These are phyloP conservation scores for Conoideocrella luteorostrata DNA, from an alignment of 2,329 filamentous ascomycete genomes.

Conservation along the genomic window DNA sequence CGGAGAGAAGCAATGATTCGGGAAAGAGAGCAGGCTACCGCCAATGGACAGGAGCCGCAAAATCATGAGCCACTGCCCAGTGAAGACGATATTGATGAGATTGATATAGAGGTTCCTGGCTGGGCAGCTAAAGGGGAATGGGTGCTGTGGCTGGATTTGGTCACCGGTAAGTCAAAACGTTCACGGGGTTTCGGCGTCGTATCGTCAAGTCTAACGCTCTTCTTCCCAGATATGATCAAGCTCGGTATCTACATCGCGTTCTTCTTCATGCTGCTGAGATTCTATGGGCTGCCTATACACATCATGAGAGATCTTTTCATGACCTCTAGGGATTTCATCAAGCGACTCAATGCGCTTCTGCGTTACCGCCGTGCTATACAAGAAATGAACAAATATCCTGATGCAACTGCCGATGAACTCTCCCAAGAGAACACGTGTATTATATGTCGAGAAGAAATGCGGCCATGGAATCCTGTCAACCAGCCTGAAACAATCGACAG, in stretches of 20 bases:
- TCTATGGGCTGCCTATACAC: slow-evolving; percentile 93
- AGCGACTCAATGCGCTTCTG: slow-evolving; percentile 80
- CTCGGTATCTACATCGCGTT: slow-evolving; percentile 84
- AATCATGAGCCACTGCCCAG: slow-evolving; percentile 47
- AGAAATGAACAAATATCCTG: slow-evolving; percentile 92
- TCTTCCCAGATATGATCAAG: slow-evolving; percentile 73
- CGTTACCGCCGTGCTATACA: slow-evolving; percentile 85
- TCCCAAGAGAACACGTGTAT: slow-evolving; percentile 88
- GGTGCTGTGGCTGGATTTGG: slow-evolving; percentile 79
- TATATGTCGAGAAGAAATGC: slow-evolving; percentile 95
- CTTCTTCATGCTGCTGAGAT: slow-evolving; percentile 86
- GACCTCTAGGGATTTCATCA: slow-evolving; percentile 85
- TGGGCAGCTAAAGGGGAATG: slow-evolving; percentile 96
- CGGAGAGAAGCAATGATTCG: slow-evolving; percentile 47
- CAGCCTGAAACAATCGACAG: slow-evolving; percentile 71
- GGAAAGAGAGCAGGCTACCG: slow-evolving; percentile 41
- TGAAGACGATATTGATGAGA: slow-evolving; percentile 78
- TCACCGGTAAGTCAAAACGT: slow-evolving; percentile 66
- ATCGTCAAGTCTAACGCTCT: slow-evolving; percentile 5
- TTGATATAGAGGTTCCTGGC: slow-evolving; percentile 89
- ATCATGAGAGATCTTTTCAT: slow-evolving; percentile 95
- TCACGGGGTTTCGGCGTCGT: no score
- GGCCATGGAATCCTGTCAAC: slow-evolving; percentile 57
- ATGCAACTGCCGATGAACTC: slow-evolving; percentile 83
- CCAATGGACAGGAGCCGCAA: slow-evolving; percentile 52